Conservation (phyloP, 208 protist genomes). For the Willaertia magna region DNA sequence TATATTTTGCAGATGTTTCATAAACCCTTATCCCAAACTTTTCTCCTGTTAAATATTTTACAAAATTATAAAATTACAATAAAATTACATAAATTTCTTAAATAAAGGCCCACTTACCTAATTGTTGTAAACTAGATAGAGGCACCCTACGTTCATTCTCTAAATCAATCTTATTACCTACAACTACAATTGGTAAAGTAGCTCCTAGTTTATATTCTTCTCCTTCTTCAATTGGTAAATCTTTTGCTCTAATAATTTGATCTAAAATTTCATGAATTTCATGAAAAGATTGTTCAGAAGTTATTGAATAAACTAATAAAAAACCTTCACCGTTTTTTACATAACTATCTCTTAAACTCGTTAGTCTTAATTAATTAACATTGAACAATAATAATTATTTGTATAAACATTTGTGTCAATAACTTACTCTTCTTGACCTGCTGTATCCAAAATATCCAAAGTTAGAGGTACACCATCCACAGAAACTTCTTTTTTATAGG, state of each 20-base stretch:
- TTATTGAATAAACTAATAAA: conserved; percentile 23
- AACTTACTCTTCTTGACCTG: conserved; percentile 29
- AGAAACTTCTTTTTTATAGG: conserved; percentile 41
- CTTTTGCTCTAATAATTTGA: neutral
- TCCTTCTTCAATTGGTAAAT: neutral
- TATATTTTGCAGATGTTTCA: conserved; percentile 23
- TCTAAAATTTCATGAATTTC: conserved; percentile 19
- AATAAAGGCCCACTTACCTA: too few relatives aligned
- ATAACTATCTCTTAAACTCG: conserved; percentile 12
- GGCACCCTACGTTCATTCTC: neutral
- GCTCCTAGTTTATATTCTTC: neutral
- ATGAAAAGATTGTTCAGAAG: conserved; percentile 31
- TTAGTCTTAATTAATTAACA: neutral
- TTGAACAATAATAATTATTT: neutral
- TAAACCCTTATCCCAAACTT: too few relatives aligned
- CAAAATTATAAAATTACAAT: conserved; percentile 6
- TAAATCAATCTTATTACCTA: conserved; percentile 22
- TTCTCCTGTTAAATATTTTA: too few relatives aligned
- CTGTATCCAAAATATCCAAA: conserved; percentile 61
- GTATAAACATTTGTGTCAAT: conserved; percentile 21
- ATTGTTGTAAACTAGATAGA: neutral
- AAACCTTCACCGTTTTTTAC: neutral
- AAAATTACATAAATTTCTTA: too few relatives aligned
- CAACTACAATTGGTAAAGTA: neutral
- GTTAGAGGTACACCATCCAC: conserved; percentile 40